Percentiles rank a stretch among this genome's conserved stretches.
These are phyloP conservation scores for Tribonema minus DNA, from an alignment of 108 stramenopile species.

Conservation along the genomic window DNA sequence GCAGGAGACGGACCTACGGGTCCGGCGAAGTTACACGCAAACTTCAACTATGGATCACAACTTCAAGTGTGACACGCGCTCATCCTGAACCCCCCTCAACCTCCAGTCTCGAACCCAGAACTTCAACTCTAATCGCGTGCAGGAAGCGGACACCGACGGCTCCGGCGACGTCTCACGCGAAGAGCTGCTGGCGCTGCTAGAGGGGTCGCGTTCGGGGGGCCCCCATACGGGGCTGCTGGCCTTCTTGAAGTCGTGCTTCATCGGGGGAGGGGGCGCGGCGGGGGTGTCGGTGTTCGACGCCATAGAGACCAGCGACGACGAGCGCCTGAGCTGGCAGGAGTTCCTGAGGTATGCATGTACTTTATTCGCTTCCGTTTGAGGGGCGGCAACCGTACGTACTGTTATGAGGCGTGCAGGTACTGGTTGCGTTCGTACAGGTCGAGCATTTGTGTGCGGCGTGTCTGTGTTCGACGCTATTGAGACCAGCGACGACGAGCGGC, in stretches of 20 bases:
- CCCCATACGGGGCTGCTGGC: slow-evolving; percentile 24
- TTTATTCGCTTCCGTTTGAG: neutral
- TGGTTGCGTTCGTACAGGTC: too few species aligned
- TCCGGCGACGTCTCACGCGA: slow-evolving; percentile 9
- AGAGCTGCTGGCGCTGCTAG: slow-evolving; percentile 11
- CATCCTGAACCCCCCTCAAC: too few species aligned
- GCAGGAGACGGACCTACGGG: too few species aligned
- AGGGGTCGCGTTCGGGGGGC: too few species aligned
- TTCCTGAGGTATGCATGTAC: slow-evolving; percentile 5
- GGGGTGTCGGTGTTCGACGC: slow-evolving; percentile 45
- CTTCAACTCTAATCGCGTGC: too few species aligned
- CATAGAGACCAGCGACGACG: slow-evolving; percentile 39
- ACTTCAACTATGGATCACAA: too few species aligned
- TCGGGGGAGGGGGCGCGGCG: neutral
- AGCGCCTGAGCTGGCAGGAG: slow-evolving; percentile 43
- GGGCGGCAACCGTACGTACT: too few species aligned
- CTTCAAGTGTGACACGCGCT: too few species aligned
- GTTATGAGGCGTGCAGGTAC: neutral
- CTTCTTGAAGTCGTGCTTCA: neutral
- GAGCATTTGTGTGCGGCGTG: neutral
- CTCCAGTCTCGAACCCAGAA: too few species aligned
- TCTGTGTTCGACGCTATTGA: slow-evolving; percentile 48
- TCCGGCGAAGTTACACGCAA: too few species aligned
- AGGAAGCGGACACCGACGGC: neutral
- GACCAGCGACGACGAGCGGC: slow-evolving; percentile 27